Conservation (phyloP, 768 basidiomycete genomes). For the Leccinum aurantiacum region DNA sequence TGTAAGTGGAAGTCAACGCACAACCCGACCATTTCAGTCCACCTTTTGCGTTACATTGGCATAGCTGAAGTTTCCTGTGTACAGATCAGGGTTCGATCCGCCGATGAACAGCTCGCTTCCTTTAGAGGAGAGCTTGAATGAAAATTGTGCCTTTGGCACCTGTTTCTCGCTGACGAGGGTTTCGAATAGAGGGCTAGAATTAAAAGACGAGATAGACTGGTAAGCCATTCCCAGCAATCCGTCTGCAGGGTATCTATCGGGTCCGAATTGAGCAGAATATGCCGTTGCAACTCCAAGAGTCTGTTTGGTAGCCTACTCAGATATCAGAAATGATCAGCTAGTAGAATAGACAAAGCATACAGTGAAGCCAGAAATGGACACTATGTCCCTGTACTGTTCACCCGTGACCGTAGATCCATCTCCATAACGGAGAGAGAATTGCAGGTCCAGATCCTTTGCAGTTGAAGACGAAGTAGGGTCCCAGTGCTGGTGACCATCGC, state of each 20-base stretch:
- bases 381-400: conserved; percentile 6
- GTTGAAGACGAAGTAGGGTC: conserved; percentile 21
- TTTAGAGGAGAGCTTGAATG: conserved; percentile 44
- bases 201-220: conserved; percentile 36
- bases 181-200: conserved; percentile 37
- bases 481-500: conserved; percentile 32
- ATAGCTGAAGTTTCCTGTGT: neutral
- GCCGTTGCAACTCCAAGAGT: conserved; percentile 7
- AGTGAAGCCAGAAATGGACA: conserved; percentile 8
- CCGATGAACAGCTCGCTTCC: conserved; percentile 23
- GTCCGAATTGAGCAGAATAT: neutral
- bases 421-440: neutral
- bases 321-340: neutral
- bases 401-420: conserved; percentile 2
- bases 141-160: conserved; percentile 38
- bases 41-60: neutral
- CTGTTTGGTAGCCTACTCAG: conserved; percentile 8
- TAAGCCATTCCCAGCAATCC: conserved; percentile 41
- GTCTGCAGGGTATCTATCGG: conserved; percentile 9
- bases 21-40: neutral
- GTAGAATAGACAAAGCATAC: conserved; percentile 1
- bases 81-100: neutral
- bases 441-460: neutral
- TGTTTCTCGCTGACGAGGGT: conserved; percentile 39
- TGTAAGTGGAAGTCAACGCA: neutral